These are phyloP conservation scores for Colletotrichum sp. DNA, from an alignment of 2,329 filamentous ascomycete genomes.

Conservation along the genomic window DNA sequence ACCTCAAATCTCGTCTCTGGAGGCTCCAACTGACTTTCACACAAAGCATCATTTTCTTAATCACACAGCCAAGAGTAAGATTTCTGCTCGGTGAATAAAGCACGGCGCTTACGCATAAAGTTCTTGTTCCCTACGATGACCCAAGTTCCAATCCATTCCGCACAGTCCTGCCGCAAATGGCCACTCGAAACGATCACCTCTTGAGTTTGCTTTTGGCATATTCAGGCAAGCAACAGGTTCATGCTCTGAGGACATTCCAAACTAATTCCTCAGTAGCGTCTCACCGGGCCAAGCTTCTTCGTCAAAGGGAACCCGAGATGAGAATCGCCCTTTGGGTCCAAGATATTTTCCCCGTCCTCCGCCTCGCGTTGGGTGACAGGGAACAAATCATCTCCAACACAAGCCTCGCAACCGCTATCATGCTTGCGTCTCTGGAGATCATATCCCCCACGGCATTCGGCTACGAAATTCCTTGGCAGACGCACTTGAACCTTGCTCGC, in stretches of 20 bases:
- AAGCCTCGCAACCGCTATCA: slow-evolving; percentile 81
- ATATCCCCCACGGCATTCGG: slow-evolving; percentile 83
- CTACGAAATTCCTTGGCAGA: slow-evolving; percentile 81
- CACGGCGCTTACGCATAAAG: slow-evolving; percentile 39
- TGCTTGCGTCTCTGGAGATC: slow-evolving; percentile 84
- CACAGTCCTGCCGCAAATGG: slow-evolving; percentile 62
- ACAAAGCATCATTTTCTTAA: slow-evolving; percentile 70
- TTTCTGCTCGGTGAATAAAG: no score
- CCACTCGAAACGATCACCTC: slow-evolving; percentile 71
- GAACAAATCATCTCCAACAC: slow-evolving; percentile 71
- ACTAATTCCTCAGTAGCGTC: slow-evolving; percentile 57
- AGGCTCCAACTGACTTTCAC: background rate
- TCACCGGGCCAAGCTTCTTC: slow-evolving; percentile 77
- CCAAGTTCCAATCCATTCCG: slow-evolving; percentile 58
- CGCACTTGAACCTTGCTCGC: slow-evolving; percentile 77
- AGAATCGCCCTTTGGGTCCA: slow-evolving; percentile 83
- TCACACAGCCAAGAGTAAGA: slow-evolving; percentile 73
- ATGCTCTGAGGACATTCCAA: background rate
- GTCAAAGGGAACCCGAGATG: slow-evolving; percentile 75
- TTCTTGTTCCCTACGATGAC: slow-evolving; percentile 57
- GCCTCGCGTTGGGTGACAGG: slow-evolving; percentile 67
- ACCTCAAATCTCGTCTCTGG: background rate
- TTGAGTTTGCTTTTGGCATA: slow-evolving; percentile 81
- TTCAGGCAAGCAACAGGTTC: slow-evolving; percentile 48
- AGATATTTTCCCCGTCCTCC: slow-evolving; percentile 77